Evolutionary conservation across 2,329 filamentous ascomycete species (phyloP).

Genomic region (Daldinia sp.): DNA sequence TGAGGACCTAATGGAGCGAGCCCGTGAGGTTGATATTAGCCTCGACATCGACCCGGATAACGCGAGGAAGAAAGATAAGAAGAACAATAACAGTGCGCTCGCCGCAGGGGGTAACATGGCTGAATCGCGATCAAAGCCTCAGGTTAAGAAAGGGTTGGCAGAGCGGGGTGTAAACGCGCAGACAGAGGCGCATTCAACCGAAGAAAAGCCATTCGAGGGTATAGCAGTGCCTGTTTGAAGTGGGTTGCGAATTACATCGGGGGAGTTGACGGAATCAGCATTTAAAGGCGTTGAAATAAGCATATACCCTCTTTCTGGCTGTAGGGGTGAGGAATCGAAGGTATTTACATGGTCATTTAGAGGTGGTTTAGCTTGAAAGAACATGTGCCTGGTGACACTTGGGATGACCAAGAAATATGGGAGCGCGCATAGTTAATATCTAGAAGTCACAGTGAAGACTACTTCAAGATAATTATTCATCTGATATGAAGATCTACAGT

Average conservation of each 20-base stretch:
- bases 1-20: slow-evolving; percentile 68
- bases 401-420: background rate
- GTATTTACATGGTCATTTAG: slow-evolving; percentile 14
- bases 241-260: background rate
- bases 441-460: background rate
- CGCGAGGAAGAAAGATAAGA: slow-evolving; percentile 53
- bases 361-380: slow-evolving; percentile 3
- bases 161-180: slow-evolving; percentile 43
- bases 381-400: background rate
- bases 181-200: slow-evolving; percentile 22
- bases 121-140: slow-evolving; percentile 45
- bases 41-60: slow-evolving; percentile 66
- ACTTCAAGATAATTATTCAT: background rate
- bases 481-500: background rate
- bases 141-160: slow-evolving; percentile 45
- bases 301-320: slow-evolving; percentile 10
- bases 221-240: slow-evolving; percentile 25
- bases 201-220: slow-evolving; percentile 29
- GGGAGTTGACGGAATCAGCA: slow-evolving; percentile 29
- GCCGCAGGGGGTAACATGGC: slow-evolving; percentile 59
- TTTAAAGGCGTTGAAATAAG: slow-evolving; percentile 38
- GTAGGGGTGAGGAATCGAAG: background rate
- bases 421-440: background rate
- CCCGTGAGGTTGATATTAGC: slow-evolving; percentile 70
- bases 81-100: slow-evolving; percentile 52